phyloP scores from a whole-genome alignment of 2,329 filamentous ascomycete species.

The Colletotrichum coccodes region DNA sequence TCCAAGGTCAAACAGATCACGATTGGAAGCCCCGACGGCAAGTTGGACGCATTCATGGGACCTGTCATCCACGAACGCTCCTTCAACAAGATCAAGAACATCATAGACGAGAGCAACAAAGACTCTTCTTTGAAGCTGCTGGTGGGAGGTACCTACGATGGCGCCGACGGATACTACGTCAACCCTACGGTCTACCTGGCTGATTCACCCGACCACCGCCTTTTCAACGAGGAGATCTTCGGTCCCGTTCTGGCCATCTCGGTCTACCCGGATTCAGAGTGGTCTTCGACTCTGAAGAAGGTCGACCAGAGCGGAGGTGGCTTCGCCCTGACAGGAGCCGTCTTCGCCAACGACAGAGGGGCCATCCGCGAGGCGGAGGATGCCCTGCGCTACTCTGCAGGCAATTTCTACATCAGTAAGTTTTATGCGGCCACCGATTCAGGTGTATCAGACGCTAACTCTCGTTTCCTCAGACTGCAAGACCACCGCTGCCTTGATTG shows the following conservation, averaged over 20 bases:
- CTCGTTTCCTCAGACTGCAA: slow-evolving; percentile 66
- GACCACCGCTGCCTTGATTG: slow-evolving; percentile 78
- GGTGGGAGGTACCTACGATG: slow-evolving; percentile 81
- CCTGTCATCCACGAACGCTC: slow-evolving; percentile 86
- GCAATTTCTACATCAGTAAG: slow-evolving; percentile 81
- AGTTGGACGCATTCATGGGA: slow-evolving; percentile 75
- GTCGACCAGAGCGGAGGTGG: slow-evolving; percentile 76
- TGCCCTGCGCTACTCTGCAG: slow-evolving; percentile 75
- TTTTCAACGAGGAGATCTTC: slow-evolving; percentile 84
- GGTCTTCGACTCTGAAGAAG: slow-evolving; percentile 49
- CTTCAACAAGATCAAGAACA: slow-evolving; percentile 81
- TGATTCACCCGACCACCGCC: slow-evolving; percentile 76
- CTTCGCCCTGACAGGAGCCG: slow-evolving; percentile 81
- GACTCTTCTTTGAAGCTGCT: slow-evolving; percentile 79
- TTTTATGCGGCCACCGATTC: too few species aligned
- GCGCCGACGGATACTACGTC: slow-evolving; percentile 83
- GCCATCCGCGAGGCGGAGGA: slow-evolving; percentile 77
- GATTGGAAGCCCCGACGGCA: slow-evolving; percentile 77
- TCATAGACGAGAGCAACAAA: slow-evolving; percentile 82
- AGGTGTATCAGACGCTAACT: not conserved
- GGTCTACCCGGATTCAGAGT: slow-evolving; percentile 76
- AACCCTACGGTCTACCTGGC: slow-evolving; percentile 85
- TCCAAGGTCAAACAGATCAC: slow-evolving; percentile 75
- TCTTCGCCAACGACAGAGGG: slow-evolving; percentile 77
- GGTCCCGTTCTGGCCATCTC: slow-evolving; percentile 80